These are phyloP conservation scores for Sergeia podlipaevii DNA, from an alignment of 208 protist species.

Conservation along the genomic window DNA sequence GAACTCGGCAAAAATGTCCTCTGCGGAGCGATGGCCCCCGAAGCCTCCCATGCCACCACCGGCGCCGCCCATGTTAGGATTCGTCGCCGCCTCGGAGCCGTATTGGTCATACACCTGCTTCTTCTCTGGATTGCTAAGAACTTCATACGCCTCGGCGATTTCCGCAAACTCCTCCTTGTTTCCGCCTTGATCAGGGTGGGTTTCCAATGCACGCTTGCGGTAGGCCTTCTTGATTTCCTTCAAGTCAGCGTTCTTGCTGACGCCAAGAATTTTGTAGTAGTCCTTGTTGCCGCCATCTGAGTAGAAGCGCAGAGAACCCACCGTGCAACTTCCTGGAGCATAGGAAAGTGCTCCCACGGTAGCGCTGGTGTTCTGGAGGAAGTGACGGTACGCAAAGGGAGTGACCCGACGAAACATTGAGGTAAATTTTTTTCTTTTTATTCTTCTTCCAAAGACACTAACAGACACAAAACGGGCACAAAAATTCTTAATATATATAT, in stretches of 20 bases:
- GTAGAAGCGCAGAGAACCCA: constrained; percentile 33
- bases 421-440: too few species aligned
- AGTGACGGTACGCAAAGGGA: too few species aligned
- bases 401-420: too few species aligned
- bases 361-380: too few species aligned
- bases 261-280: constrained; percentile 89
- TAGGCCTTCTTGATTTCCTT: constrained; percentile 91
- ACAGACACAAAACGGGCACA: too few species aligned
- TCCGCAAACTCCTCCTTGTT: constrained; percentile 92
- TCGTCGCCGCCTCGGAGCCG: constrained; percentile 77
- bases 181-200: constrained; percentile 90
- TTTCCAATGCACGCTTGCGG: constrained; percentile 86
- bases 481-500: too few species aligned
- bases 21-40: constrained; percentile 62
- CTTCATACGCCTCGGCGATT: constrained; percentile 96
- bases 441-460: too few species aligned
- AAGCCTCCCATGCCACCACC: constrained; percentile 54
- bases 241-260: constrained; percentile 41
- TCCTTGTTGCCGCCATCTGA: constrained; percentile 70
- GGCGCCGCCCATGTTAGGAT: constrained; percentile 47
- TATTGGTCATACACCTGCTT: constrained; percentile 97
- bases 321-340: too few species aligned
- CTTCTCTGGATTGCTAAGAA: constrained; percentile 96
- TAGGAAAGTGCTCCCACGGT: too few species aligned
- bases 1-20: constrained; percentile 92